Base-by-base conservation (phyloP, 1,284 basidiomycete species). In the Meira miltonrushii region DNA sequence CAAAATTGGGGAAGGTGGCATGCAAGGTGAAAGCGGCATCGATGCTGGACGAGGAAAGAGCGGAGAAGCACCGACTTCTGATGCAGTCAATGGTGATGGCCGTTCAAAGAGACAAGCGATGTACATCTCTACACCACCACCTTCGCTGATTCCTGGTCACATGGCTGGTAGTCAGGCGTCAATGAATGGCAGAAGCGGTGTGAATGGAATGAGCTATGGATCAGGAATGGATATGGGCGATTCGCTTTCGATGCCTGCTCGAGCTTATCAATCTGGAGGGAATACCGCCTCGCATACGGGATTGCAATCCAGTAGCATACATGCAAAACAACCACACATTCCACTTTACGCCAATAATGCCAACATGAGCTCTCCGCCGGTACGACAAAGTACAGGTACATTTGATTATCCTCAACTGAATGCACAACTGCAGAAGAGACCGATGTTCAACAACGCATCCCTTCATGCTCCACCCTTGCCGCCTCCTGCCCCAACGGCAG, bases 1-100 rank as follows among this genome's bases (percentile, higher is more conserved):
- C 57, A 85, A 88, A 55, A 81, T 89, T 55, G 84, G 85, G 0
- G 82, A 82, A 17, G 23, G 33, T 23, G 43, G 47, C 4, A 15
- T 56, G 10, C 41, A 23, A 33, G 55, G 50, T n/a, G 50, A 53
- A 8, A 33, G 37, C 7, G 37, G n/a, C 5, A 11, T 19, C 7
- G 37, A 15, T 37, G 21, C 7, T 21, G 21, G 46, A 12, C 28
- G 28, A 33, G 28, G 28, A 33, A 33, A 33, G 28, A 33, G 28
- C 8, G 28, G 28, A 33, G 28, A 33, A 4, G 28, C 28, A 33
- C 8, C 3, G 3, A 3, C 28, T 33, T 33, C 28, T 33, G 28
- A 33, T 33, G 28, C 28, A 33, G 17, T 17, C 25, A 19, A 13
- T 12, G 46, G 21, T 13, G 46, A 15, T 17, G 17, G 7, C 2